These are phyloP conservation scores for Closterium sp. DNA, from an alignment of 139 green algal genomes.

Conservation along the genomic window DNA sequence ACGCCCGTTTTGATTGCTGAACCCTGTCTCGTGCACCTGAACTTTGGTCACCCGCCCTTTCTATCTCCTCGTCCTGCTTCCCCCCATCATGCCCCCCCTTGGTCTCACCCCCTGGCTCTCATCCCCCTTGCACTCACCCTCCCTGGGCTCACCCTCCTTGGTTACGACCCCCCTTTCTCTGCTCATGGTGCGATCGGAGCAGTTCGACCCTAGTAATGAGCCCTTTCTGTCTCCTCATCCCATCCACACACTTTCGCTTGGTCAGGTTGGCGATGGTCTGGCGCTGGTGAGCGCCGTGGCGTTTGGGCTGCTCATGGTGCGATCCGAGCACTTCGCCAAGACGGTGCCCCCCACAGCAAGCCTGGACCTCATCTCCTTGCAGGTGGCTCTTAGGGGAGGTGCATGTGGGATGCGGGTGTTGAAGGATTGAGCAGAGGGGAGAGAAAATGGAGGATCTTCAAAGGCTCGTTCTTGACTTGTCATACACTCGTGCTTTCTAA, in stretches of 20 bases:
- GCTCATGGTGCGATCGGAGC: neutral
- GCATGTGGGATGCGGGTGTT: too few species aligned
- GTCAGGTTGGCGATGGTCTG: too few species aligned
- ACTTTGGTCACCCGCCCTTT: neutral
- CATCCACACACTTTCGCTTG: neutral
- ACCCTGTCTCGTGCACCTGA: neutral
- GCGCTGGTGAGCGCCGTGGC: constrained; percentile 54
- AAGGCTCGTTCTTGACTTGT: too few species aligned
- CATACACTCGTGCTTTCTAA: neutral
- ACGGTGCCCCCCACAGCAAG: neutral
- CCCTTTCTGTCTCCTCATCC: neutral
- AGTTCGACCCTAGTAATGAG: neutral
- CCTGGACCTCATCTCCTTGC: constrained; percentile 1
- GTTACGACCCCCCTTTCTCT: neutral
- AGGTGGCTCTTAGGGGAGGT: too few species aligned
- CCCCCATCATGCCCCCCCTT: neutral
- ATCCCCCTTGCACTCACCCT: neutral
- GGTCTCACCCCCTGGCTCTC: neutral
- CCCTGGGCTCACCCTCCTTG: too few species aligned
- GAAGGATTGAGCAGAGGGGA: too few species aligned
- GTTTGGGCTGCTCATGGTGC: constrained; percentile 71
- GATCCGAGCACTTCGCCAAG: constrained; percentile 47
- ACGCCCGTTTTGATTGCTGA: too few species aligned
- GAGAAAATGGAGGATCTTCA: too few species aligned
- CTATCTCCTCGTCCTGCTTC: neutral